Evolutionary conservation across 345 rosid genomes (phyloP).

Genomic region (Kandelia obovata): DNA sequence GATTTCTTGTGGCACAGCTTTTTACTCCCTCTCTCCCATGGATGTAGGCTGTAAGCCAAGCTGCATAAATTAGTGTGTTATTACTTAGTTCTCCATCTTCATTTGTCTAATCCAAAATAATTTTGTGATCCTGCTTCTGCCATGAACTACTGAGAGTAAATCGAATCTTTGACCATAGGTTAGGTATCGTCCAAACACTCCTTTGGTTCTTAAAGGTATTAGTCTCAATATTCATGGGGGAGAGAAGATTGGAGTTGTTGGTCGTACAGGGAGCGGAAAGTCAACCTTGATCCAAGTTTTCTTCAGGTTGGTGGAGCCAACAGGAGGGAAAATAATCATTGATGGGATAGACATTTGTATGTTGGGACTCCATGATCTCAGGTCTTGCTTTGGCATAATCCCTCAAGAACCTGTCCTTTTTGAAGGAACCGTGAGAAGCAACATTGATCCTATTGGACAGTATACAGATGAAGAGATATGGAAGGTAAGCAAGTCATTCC

Average conservation of each 20-base stretch:
- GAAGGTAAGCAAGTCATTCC: slow-evolving; percentile 48
- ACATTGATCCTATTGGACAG: slow-evolving; percentile 77
- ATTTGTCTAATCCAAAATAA: too few species aligned
- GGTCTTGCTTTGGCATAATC: slow-evolving; percentile 91
- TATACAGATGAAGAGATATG: slow-evolving; percentile 85
- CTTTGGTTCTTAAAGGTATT: slow-evolving; percentile 82
- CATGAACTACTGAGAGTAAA: not conserved
- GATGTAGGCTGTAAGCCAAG: too few species aligned
- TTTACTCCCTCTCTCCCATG: too few species aligned
- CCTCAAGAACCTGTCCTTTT: slow-evolving; percentile 97
- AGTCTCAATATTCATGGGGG: slow-evolving; percentile 73
- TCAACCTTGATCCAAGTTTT: slow-evolving; percentile 86
- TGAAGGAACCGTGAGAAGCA: slow-evolving; percentile 93
- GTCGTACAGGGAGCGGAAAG: slow-evolving; percentile 95
- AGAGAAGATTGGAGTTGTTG: slow-evolving; percentile 87
- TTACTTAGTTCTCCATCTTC: too few species aligned
- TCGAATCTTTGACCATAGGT: slow-evolving; percentile 46
- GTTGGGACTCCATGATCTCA: slow-evolving; percentile 84
- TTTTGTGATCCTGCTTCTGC: not conserved
- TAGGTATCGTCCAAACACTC: slow-evolving; percentile 80
- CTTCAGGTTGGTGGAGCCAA: slow-evolving; percentile 88
- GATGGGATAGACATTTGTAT: slow-evolving; percentile 71
- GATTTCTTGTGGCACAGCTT: too few species aligned
- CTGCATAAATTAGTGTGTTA: too few species aligned
- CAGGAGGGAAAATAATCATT: slow-evolving; percentile 72